Evolutionary conservation across 495 filamentous ascomycete genomes (phyloP), one percentile per base, ranked within the genome.

Genomic region (Aspergillus affinis): DNA sequence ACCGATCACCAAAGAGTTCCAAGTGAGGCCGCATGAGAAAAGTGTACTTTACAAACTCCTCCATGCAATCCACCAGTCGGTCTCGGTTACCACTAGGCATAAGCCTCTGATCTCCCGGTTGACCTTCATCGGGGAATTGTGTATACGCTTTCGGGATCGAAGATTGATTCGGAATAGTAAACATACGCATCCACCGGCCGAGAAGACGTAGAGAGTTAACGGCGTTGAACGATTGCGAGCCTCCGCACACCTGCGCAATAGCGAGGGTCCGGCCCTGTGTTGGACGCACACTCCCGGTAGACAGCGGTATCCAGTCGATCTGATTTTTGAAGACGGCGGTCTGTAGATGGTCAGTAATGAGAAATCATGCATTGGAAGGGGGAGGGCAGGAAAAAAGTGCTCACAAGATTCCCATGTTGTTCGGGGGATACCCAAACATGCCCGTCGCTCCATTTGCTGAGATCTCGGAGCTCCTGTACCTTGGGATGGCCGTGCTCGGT

Each of bases 121-220:
- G 70, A 19, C 75, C 77, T 36, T 78, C 81, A 51, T 82, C 81
- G 0, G 80, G 80, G 59, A 90, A 90, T 32, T 86, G 82, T 15
- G 81, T 88, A 62, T 84, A 90, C 2, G 87, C 88, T 59, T 73
- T 78, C 0, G 88, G 88, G 6, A 91, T 76, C 0, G 81, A 85
- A 15, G 80, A 84, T 71, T 91, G 87, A 63, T 91, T 91, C 3
- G 85, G 83, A 48, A 90, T 89, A 2, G 79, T 80, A 61, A 89
- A 90, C 88, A 90, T 91, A 30, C 88, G 79, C 88, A 91, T 91
- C 88, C 87, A 90, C 10, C 88, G 80, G 7, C 88, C 88, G 0
- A 91, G 75, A 29, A 90, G 82, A 2, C 88, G 81, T 51, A 91
- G 72, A 13, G 82, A 80, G 69, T 91, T 91, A n/a, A 90, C 86